These are phyloP conservation scores for Anacardium occidentale DNA, from an alignment of 345 rosid species.

Conservation along the genomic window DNA sequence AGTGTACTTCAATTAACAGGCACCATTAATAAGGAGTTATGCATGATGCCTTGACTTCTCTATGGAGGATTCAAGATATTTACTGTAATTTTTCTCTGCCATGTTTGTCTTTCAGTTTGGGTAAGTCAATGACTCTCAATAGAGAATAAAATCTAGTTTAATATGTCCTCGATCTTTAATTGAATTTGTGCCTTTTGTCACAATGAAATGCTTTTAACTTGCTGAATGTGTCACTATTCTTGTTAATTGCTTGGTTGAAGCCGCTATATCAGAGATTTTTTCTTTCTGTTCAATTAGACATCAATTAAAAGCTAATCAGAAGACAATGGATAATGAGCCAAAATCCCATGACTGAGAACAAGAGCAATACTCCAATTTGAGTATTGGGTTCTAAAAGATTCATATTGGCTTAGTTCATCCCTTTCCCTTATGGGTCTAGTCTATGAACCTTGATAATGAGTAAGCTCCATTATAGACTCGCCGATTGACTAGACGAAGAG, in stretches of 20 bases:
- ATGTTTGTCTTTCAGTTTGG: slow-evolving; percentile 83
- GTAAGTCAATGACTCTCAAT: slow-evolving; percentile 35
- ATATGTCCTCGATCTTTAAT: background rate
- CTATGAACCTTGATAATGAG: too few relatives aligned
- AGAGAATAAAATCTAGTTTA: background rate
- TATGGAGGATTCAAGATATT: slow-evolving; percentile 73
- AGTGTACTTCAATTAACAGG: slow-evolving; percentile 46
- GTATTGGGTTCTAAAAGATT: too few relatives aligned
- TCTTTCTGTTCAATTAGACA: too few relatives aligned
- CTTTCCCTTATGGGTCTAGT: too few relatives aligned
- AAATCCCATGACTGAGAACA: too few relatives aligned
- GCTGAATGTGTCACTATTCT: background rate
- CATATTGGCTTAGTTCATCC: too few relatives aligned
- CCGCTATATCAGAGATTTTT: too few relatives aligned
- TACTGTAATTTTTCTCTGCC: slow-evolving; percentile 65
- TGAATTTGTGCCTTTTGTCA: background rate
- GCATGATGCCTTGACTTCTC: slow-evolving; percentile 89
- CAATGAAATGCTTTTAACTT: background rate
- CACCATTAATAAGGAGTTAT: slow-evolving; percentile 91
- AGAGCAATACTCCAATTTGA: too few relatives aligned
- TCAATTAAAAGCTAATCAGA: too few relatives aligned
- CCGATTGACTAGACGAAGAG: too few relatives aligned
- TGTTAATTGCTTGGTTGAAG: background rate
- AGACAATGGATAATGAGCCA: too few relatives aligned
- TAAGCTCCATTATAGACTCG: too few relatives aligned